Percentiles rank a stretch among this genome's conserved stretches.
Evolutionary conservation across 176 grass and related monocot genomes (phyloP).

Genomic region (Thinopyrum elongatum): DNA sequence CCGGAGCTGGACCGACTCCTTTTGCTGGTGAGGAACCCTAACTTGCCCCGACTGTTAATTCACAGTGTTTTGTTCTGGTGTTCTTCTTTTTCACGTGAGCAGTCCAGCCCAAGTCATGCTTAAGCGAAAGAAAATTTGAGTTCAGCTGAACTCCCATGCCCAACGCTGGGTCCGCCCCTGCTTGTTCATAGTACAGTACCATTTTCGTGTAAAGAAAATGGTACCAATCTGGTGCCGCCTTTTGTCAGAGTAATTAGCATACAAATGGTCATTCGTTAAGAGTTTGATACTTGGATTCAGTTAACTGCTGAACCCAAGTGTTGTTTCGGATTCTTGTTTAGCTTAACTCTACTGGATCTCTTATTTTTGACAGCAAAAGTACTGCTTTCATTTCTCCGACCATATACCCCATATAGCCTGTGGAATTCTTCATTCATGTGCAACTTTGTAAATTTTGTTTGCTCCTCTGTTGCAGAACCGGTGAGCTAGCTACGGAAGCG

Average conservation of each 20-base stretch:
- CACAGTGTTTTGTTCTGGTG: not conserved
- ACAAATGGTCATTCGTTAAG: not conserved
- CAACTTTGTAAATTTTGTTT: not conserved
- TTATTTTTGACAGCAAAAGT: not conserved
- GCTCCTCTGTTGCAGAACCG: constrained; percentile 24
- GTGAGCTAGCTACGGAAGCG: not conserved
- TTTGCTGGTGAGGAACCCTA: not conserved
- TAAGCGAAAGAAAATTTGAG: not conserved
- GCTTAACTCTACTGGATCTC: not conserved
- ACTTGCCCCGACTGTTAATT: not conserved
- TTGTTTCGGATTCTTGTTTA: not conserved
- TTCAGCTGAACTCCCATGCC: not conserved
- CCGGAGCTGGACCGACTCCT: not conserved
- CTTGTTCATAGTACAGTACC: not conserved
- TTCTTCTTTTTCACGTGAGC: not conserved
- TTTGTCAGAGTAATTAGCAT: not conserved
- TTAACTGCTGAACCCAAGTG: not conserved
- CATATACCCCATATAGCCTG: not conserved
- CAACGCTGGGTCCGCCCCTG: not conserved
- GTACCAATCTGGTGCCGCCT: not conserved
- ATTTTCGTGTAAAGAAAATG: not conserved
- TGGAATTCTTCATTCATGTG: constrained; percentile 1
- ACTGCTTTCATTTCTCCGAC: not conserved
- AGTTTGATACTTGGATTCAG: too few species aligned
- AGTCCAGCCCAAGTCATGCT: not conserved